Evolutionary conservation across 2,329 filamentous ascomycete species (phyloP).

Genomic region (Verticillium nubilum): DNA sequence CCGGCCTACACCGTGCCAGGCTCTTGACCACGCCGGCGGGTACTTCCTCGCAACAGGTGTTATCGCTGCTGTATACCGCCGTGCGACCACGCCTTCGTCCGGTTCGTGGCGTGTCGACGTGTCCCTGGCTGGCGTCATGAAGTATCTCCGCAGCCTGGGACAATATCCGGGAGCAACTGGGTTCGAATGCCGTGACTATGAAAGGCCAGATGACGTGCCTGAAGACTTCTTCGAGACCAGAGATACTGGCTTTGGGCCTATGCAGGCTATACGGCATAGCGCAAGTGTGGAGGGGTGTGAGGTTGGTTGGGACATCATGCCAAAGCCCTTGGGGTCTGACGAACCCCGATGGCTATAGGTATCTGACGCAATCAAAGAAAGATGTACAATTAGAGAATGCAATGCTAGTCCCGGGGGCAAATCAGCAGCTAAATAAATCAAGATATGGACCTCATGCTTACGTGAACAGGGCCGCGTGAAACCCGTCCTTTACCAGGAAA

Average conservation of each 20-base stretch:
- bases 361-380: too few species aligned
- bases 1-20: constrained; percentile 45
- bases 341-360: constrained; percentile 28
- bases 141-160: constrained; percentile 49
- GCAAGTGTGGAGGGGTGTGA: constrained; percentile 37
- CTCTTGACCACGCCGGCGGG: constrained; percentile 49
- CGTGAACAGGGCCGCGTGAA: too few species aligned
- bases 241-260: constrained; percentile 37
- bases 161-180: constrained; percentile 38
- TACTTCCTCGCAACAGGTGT: constrained; percentile 51
- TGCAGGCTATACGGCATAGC: constrained; percentile 42
- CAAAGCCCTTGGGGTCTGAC: constrained; percentile 41
- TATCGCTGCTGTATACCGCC: constrained; percentile 42
- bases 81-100: constrained; percentile 25
- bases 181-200: constrained; percentile 31
- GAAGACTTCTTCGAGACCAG: constrained; percentile 34
- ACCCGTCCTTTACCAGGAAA: too few species aligned
- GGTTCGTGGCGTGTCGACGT: constrained; percentile 48
- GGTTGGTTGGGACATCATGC: constrained; percentile 46
- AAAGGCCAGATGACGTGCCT: constrained; percentile 21
- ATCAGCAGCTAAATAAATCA: too few species aligned
- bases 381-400: too few species aligned
- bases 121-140: constrained; percentile 49
- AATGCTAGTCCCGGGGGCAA: too few species aligned
- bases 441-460: too few species aligned